Conservation (phyloP, 2,329 filamentous ascomycete species). For the Fusarium sp. region DNA sequence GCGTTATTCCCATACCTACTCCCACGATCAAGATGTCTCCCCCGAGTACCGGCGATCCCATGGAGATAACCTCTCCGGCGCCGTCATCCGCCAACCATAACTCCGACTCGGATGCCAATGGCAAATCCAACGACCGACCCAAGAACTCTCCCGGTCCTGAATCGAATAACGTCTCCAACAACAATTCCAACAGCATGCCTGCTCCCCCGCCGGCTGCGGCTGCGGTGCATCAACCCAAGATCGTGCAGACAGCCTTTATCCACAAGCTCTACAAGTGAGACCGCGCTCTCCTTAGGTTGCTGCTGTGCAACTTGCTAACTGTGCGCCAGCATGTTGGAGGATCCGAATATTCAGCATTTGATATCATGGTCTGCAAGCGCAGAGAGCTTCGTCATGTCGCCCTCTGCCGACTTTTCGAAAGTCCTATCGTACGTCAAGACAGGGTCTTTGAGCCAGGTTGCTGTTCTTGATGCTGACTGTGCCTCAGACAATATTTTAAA, state of each 20-base stretch:
- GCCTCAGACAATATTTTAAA: conserved; percentile 92
- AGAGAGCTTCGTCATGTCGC: conserved; percentile 99
- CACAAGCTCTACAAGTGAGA: conserved; percentile 98
- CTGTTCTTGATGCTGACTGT: conserved; percentile 13
- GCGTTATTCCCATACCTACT: conserved; percentile 68
- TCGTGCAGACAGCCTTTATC: conserved; percentile 98
- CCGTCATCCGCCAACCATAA: conserved; percentile 58
- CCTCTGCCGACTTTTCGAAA: conserved; percentile 97
- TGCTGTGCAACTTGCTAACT: conserved; percentile 38
- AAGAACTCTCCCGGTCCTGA: conserved; percentile 56
- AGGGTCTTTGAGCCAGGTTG: not conserved
- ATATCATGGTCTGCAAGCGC: conserved; percentile 96
- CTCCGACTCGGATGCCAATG: conserved; percentile 56
- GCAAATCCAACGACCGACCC: conserved; percentile 50
- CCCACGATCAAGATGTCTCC: conserved; percentile 70
- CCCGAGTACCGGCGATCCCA: conserved; percentile 68
- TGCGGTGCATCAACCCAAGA: conserved; percentile 92
- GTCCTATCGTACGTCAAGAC: conserved; percentile 83
- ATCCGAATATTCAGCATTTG: conserved; percentile 89
- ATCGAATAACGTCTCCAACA: conserved; percentile 45
- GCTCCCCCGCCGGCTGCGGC: conserved; percentile 69
- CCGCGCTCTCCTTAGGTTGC: not conserved
- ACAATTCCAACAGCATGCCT: conserved; percentile 59
- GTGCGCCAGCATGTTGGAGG: conserved; percentile 87
- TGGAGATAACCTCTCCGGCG: conserved; percentile 70